Conservation (phyloP, 208 protist genomes). For the Leishmania major region DNA sequence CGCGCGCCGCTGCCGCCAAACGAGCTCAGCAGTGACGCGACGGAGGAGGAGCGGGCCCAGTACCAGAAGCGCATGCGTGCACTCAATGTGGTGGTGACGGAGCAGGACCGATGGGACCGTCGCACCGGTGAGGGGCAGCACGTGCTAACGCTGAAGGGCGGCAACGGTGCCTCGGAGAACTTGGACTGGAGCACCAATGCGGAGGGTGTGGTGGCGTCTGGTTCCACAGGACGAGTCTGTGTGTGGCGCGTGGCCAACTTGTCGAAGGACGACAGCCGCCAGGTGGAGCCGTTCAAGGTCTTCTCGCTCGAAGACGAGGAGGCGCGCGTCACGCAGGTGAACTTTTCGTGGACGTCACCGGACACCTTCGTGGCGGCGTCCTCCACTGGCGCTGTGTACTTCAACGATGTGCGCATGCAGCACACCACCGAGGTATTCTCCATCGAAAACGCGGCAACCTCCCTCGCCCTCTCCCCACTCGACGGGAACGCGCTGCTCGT, state of each 20-base stretch:
- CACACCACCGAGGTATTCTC: conserved; percentile 55
- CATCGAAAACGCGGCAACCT: conserved; percentile 39
- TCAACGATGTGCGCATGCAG: conserved; percentile 51
- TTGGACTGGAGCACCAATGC: conserved; percentile 77
- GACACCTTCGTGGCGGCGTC: conserved; percentile 47
- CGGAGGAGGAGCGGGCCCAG: conserved; percentile 75
- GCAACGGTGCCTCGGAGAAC: conserved; percentile 56
- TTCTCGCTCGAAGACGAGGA: conserved; percentile 62
- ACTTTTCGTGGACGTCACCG: conserved; percentile 68
- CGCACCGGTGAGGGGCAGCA: conserved; percentile 84
- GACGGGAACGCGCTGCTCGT: conserved; percentile 63
- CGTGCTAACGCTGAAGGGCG: conserved; percentile 67
- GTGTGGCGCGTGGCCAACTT: conserved; percentile 79
- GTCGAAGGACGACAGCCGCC: conserved; percentile 66
- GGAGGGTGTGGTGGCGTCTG: conserved; percentile 67
- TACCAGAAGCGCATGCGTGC: conserved; percentile 84
- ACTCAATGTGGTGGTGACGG: conserved; percentile 62
- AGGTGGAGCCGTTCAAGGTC: conserved; percentile 44
- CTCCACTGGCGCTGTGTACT: conserved; percentile 52
- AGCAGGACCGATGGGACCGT: conserved; percentile 88
- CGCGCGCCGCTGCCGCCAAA: conserved; percentile 88
- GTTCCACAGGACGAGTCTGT: conserved; percentile 59
- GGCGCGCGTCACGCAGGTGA: conserved; percentile 53
- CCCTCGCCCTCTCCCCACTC: conserved; percentile 54
- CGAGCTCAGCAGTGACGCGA: conserved; percentile 67